Evolutionary conservation across 768 basidiomycete genomes (phyloP), one percentile per base, ranked within the genome.

Genomic region (Auriscalpium microsporum): DNA sequence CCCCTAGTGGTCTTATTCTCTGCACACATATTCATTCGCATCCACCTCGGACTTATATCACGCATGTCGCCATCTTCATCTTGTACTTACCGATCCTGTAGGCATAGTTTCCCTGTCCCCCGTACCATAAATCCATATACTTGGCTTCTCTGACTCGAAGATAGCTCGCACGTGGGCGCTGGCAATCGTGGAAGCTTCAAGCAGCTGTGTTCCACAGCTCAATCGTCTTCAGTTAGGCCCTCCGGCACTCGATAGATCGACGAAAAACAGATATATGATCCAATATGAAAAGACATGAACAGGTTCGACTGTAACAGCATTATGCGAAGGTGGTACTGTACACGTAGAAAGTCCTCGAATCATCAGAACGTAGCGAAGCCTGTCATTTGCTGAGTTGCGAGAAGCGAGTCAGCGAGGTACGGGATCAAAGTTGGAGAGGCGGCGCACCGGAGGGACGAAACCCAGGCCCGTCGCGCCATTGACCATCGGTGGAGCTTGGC

Each of bases 401-500:
- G 13, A 16, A 34, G n/a, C 35, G 21, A 21, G 40, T 48, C 9
- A 19, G 45, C 34, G 36, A 14, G 35, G 7, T 46, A 5, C 19
- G 8, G 4, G 10, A 52, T 33, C 35, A 52, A 45, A 34, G 19
- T 4, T 7, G 9, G n/a, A 7, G n/a, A 36, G 21, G 45, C n/a
- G 8, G 75, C 83, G 68, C 64, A 85, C 86, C 57, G 86, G 79
- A 69, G 79, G 75, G 28, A 28, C 28, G 68, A 88, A 79, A 42
- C 83, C 74, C 50, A 74, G 64, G 17, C 76, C 74, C 14, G 73
- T 73, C 28, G 28, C 28, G 21, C 78, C 86, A 62, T 87, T 88
- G 74, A 82, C 78, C 58, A 71, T 65, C 45, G 71, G 69, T 60
- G 87, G 84, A 37, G 78, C 84, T 63, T 86, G 84, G 46, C 79